Base-by-base conservation (phyloP, 169 alveolate species). In the Neospora caninum region DNA sequence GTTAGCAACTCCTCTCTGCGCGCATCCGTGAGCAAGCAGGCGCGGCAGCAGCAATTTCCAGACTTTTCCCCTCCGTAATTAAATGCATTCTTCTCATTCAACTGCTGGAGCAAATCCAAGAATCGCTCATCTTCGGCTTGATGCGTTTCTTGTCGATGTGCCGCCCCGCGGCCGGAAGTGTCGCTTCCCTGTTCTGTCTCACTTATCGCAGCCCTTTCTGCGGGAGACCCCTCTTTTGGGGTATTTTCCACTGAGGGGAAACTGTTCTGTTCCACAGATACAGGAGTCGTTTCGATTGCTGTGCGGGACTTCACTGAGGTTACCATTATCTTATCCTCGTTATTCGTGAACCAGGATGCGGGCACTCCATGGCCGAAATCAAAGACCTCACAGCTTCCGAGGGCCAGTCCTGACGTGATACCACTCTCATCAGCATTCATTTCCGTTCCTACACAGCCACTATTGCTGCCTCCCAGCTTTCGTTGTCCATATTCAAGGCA, bases 41-140 rank as follows among this genome's bases (percentile, higher is more conserved):
- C 13, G 29, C 87, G 87, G 27, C 87, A 78, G 45, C 87, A 78
- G 87, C 87, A 78, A 22, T 18, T 78, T 4, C 87, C 87, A 20
- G 29, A 6, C 43, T 78, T 29, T 34, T 31, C 45, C 2, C 45
- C 45, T 6, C 53, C 45, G 20, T 34, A 0, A 22, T 34, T 78
- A 31, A 78, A 78, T 34, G 87, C 87, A 42, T 78, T 39, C 87
- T 16, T 78, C 20, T 38, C 27, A 78, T 78, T 22, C 87, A 78
- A 45, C 31, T 34, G 87, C 53, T 31, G 53, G 18, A 78, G 87
- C 39, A 0, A 22, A 0, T 34, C 45, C 87, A 78, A 0, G 31
- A 39, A 78, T 34, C 34, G 78, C 34, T 64, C 36, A 0, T 64
- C 78, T 64, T 64, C 78, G 13, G 31, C 7, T 29, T 64, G 78